Conservation (phyloP, 495 filamentous ascomycete species). For the Delitschia confertaspora region DNA sequence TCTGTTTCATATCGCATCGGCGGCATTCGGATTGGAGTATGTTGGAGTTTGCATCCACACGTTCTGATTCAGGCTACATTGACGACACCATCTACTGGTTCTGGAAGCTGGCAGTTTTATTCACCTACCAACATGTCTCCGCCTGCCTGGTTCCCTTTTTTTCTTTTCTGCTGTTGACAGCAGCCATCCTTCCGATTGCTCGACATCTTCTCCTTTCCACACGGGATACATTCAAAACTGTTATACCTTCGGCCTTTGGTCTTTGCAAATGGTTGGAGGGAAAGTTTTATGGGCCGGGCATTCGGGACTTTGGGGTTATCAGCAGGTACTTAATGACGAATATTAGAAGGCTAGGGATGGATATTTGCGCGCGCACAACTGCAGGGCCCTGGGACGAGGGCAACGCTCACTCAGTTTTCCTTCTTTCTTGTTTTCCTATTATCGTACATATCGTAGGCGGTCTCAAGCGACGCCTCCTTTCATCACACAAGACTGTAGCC, state of each 20-base stretch:
- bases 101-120: conserved; percentile 4
- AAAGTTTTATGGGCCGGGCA: no score
- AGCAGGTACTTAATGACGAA: conserved; percentile 27
- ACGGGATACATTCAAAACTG: conserved; percentile 18
- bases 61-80: conserved; percentile 22
- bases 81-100: conserved; percentile 21
- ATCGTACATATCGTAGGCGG: conserved; percentile 30
- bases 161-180: conserved; percentile 26
- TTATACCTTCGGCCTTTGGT: conserved; percentile 10
- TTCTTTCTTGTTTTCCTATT: conserved; percentile 4
- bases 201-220: conserved; percentile 20
- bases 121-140: conserved; percentile 11
- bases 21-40: conserved; percentile 29
- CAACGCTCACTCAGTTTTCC: conserved; percentile 18
- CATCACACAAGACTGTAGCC: conserved; percentile 21
- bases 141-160: neutral
- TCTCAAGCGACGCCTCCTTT: conserved; percentile 20
- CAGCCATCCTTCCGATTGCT: conserved; percentile 18
- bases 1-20: conserved; percentile 22
- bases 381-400: conserved; percentile 2
- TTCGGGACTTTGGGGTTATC: conserved; percentile 5
- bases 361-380: conserved; percentile 25
- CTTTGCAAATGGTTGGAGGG: no score
- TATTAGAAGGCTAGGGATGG: conserved; percentile 22
- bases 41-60: conserved; percentile 26